Evolutionary conservation across 1,284 basidiomycete species (phyloP).

Genomic region (Pascua sp.): DNA sequence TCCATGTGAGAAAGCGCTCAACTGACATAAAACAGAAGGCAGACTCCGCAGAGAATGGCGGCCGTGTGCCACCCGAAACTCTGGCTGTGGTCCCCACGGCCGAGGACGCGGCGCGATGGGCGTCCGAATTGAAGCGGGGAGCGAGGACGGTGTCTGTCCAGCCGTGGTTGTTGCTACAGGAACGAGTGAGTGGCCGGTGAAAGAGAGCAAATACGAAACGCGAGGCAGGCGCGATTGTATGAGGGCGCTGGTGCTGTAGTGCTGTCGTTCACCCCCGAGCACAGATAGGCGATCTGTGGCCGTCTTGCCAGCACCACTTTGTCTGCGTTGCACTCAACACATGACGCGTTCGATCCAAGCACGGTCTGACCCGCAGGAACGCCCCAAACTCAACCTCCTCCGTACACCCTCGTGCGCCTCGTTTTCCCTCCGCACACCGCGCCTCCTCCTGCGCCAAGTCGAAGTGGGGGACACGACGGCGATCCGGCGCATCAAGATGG

Average conservation of each 20-base stretch:
- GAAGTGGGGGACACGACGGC: slow-evolving; percentile 30
- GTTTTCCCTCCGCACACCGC: slow-evolving; percentile 30
- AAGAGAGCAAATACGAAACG: too few species aligned
- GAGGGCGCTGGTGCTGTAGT: too few species aligned
- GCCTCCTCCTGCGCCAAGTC: slow-evolving; percentile 35
- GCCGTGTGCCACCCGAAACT: slow-evolving; percentile 22
- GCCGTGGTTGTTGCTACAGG: slow-evolving; percentile 24
- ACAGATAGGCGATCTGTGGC: too few species aligned
- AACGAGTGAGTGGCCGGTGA: slow-evolving; percentile 18
- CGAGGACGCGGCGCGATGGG: slow-evolving; percentile 23
- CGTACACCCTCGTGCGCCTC: slow-evolving; percentile 32
- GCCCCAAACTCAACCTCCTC: slow-evolving; percentile 21
- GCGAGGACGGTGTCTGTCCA: slow-evolving; percentile 16
- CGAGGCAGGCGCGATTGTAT: too few species aligned
- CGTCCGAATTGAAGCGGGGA: slow-evolving; percentile 19
- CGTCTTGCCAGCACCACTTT: background rate
- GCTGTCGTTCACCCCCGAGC: too few species aligned
- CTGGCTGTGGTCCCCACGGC: background rate
- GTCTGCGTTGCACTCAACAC: too few species aligned
- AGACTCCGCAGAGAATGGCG: slow-evolving; percentile 16
- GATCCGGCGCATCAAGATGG: slow-evolving; percentile 43
- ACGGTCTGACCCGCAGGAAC: slow-evolving; percentile 12
- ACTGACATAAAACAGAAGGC: slow-evolving; percentile 3
- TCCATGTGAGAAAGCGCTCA: background rate
- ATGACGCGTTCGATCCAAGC: background rate